These are phyloP conservation scores for Scutellaria galericulata DNA, from an alignment of 257 asterid genomes.

Conservation along the genomic window DNA sequence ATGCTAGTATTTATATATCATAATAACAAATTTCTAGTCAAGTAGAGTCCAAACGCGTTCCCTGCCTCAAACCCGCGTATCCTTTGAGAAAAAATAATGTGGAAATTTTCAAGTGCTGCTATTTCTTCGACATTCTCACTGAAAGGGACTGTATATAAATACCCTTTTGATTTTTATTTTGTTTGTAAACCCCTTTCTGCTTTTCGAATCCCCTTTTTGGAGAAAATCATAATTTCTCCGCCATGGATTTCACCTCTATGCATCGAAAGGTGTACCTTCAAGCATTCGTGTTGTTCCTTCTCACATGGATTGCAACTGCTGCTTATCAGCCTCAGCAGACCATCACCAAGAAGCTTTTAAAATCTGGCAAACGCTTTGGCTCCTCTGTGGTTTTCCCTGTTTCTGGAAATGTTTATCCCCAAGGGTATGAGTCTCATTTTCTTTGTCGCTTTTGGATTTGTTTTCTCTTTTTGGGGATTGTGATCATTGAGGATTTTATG, in stretches of 20 bases:
- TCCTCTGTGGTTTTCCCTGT: conserved; percentile 80
- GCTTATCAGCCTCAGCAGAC: conserved; percentile 42
- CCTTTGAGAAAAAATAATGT: too few species aligned
- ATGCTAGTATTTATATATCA: too few species aligned
- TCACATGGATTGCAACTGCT: conserved; percentile 48
- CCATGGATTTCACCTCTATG: conserved; percentile 17
- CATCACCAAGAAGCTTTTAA: conserved; percentile 23
- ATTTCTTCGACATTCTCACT: background rate
- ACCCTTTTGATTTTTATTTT: background rate
- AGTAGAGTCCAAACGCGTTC: too few species aligned
- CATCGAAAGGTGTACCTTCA: conserved; percentile 42
- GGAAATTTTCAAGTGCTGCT: conserved; percentile 36
- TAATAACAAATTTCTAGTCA: too few species aligned
- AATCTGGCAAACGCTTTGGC: conserved; percentile 40
- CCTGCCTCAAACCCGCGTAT: conserved; percentile 32
- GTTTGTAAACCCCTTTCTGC: background rate
- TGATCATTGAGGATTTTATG: background rate
- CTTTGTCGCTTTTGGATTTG: background rate
- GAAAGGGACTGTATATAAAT: background rate
- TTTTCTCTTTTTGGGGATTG: conserved; percentile 9
- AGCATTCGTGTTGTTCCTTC: conserved; percentile 51
- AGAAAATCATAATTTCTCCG: background rate
- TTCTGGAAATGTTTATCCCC: conserved; percentile 84
- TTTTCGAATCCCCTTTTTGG: conserved; percentile 9
- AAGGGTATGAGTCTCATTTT: conserved; percentile 53